phyloP scores from a whole-genome alignment of 495 filamentous ascomycete species.

The Parathielavia hyrcaniae region DNA sequence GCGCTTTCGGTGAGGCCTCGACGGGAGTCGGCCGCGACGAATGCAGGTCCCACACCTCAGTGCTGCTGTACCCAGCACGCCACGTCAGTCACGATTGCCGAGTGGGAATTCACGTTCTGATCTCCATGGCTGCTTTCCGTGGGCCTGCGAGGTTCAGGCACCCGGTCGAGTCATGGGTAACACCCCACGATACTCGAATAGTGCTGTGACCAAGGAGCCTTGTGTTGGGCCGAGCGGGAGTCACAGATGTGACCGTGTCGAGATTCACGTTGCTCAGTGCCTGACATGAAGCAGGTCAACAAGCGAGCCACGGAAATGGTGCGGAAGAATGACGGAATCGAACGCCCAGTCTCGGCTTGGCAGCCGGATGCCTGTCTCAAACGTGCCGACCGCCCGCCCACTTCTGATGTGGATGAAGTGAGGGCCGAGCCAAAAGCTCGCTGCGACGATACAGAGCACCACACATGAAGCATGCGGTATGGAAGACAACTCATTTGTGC shows the following conservation, averaged over 20 bases:
- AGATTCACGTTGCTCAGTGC: background rate
- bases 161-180: background rate
- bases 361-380: constrained; percentile 22
- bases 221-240: background rate
- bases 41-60: background rate
- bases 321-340: constrained; percentile 16
- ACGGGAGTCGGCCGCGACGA: constrained; percentile 9
- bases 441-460: background rate
- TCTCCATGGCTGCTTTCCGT: background rate
- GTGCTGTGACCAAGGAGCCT: background rate
- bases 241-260: background rate
- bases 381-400: constrained; percentile 19
- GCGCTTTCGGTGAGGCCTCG: constrained; percentile 5
- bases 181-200: background rate
- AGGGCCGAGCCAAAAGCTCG: constrained; percentile 9
- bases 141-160: too few species aligned
- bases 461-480: background rate
- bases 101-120: background rate
- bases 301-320: background rate
- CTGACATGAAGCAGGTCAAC: background rate
- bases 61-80: background rate
- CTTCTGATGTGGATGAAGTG: constrained; percentile 19
- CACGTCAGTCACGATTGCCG: constrained; percentile 4
- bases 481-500: background rate
- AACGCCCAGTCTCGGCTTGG: constrained; percentile 23